Percentiles rank a stretch among this genome's conserved stretches.
Evolutionary conservation across 1,284 basidiomycete species (phyloP).

Genomic region (Malassezia pachydermatis): DNA sequence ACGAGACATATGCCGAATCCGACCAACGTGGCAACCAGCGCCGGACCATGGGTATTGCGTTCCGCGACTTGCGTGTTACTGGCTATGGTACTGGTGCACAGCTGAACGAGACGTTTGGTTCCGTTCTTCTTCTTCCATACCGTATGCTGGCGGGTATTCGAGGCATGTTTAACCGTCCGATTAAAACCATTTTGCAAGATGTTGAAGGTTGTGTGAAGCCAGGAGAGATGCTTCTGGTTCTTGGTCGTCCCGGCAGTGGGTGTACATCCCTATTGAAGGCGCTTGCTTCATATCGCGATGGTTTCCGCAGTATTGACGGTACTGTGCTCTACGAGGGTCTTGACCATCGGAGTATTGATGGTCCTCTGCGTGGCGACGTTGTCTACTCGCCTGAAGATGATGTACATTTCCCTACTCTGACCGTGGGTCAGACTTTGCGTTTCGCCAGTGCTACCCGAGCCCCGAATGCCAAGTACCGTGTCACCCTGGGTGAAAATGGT

Average conservation of each 20-base stretch:
- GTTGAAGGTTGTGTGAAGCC: slow-evolving; percentile 50
- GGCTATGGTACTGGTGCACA: slow-evolving; percentile 30
- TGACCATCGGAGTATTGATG: slow-evolving; percentile 54
- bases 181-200: slow-evolving; percentile 31
- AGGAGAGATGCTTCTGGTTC: slow-evolving; percentile 56
- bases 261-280: slow-evolving; percentile 57
- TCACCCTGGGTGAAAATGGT: slow-evolving; percentile 25
- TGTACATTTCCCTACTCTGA: slow-evolving; percentile 28
- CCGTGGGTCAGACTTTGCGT: slow-evolving; percentile 30
- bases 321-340: slow-evolving; percentile 47
- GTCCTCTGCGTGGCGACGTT: slow-evolving; percentile 25
- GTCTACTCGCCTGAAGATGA: slow-evolving; percentile 36
- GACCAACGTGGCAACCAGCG: slow-evolving; percentile 31
- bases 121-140: slow-evolving; percentile 24
- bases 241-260: slow-evolving; percentile 55
- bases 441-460: slow-evolving; percentile 23
- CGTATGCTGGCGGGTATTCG: slow-evolving; percentile 22
- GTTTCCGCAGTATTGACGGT: slow-evolving; percentile 35
- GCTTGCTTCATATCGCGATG: slow-evolving; percentile 53
- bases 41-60: slow-evolving; percentile 31
- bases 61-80: slow-evolving; percentile 30
- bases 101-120: slow-evolving; percentile 26
- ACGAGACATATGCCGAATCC: slow-evolving; percentile 29
- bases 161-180: slow-evolving; percentile 25
- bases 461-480: slow-evolving; percentile 16